Conservation (phyloP, 352 stramenopile species). For the Aphanomyces euteiches region DNA sequence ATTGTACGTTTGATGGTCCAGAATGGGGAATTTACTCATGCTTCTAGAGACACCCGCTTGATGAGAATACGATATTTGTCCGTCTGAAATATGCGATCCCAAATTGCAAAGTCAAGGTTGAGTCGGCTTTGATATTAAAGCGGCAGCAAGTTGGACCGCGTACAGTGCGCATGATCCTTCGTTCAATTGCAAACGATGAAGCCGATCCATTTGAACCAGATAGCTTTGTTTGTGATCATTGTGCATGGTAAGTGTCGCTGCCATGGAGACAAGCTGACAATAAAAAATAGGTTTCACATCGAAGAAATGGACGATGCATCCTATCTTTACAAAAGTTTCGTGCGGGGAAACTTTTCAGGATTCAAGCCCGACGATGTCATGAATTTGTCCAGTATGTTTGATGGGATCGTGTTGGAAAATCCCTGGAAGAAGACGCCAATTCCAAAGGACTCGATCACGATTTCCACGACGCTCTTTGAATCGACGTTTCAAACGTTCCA, state of each 20-base stretch:
- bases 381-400: too few species aligned
- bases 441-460: too few species aligned
- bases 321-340: too few species aligned
- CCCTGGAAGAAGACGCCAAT: too few species aligned
- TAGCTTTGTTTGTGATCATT: conserved; percentile 13
- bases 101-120: neutral
- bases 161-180: neutral
- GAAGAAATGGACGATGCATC: conserved; percentile 1
- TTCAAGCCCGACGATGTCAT: too few species aligned
- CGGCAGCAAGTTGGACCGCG: neutral
- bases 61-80: conserved; percentile 5
- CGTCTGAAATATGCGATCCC: neutral
- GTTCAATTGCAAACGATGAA: conserved; percentile 10
- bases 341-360: too few species aligned
- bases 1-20: neutral
- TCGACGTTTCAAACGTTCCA: too few species aligned
- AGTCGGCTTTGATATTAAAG: conserved; percentile 10
- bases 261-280: neutral
- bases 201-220: conserved; percentile 1
- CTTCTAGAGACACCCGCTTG: neutral
- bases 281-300: neutral
- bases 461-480: too few species aligned
- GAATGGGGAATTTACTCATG: neutral
- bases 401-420: too few species aligned
- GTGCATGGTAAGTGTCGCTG: conserved; percentile 4